Evolutionary conservation across 345 rosid species (phyloP), one percentile per base, ranked within the genome.

Genomic region (Dipteronia dyeriana): DNA sequence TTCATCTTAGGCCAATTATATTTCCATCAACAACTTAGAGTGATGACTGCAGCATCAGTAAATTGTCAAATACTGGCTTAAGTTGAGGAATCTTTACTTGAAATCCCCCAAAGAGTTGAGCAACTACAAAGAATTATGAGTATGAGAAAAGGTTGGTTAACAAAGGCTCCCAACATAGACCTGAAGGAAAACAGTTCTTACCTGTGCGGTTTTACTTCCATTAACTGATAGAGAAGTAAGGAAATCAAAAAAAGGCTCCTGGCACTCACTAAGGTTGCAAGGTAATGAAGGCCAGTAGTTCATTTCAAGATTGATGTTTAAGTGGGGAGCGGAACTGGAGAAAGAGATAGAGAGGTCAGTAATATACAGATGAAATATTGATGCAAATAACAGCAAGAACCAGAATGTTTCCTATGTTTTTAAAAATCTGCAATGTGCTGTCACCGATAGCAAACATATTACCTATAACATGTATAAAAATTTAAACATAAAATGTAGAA

Each of bases 231-330:
- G 86, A 78, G 88, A 84, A 66, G 88, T 82, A 51, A 90, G 87
- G 71, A 83, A 96, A 71, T 92, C 97, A 56, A 94, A 94, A 84
- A 94, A 88, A 2, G 97, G 98, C 71, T 92, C 97, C 65, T 94
- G 97, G 75, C 97, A 96, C 78, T 96, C 98, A 19, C 74, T 68
- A 65, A 96, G 91, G 82, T 96, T 92, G 88, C 91, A 89, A 68
- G 99, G 87, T 80, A 92, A 91, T 60, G 95, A 89, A 81, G 86
- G 97, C 99, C 99, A 96, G 79, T 94, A 96, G 80, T 94, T 96
- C 99, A 96, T 96, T 87, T 96, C 90, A 60, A 96, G 92, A 83
- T 96, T 96, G 78, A 96, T 94, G 84, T 96, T 96, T 90, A 88
- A 59, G 84, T 94, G 98, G 77, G 96, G 98, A 82, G 98, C 95